Conservation (phyloP, 176 grass and related monocot genomes). For the Olyra latifolia region DNA sequence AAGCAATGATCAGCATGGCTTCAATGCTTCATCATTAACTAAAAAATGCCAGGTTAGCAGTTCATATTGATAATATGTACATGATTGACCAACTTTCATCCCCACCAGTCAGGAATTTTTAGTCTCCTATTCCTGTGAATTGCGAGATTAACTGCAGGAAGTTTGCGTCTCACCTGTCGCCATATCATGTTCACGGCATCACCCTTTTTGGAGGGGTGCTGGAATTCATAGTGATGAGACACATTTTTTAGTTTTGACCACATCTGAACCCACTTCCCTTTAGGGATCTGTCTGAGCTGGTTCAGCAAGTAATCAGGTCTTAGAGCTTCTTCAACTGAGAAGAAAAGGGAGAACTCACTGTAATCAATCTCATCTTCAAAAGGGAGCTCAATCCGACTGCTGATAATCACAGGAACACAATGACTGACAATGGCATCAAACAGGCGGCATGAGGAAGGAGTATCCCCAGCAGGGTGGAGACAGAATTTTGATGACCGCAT, state of each 20-base stretch:
- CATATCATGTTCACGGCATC: constrained; percentile 94
- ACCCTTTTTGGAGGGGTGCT: constrained; percentile 56
- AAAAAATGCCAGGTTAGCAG: neutral
- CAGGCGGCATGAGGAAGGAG: constrained; percentile 85
- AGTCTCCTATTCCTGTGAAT: constrained; percentile 77
- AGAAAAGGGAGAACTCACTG: constrained; percentile 82
- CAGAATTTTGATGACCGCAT: constrained; percentile 92
- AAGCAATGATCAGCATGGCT: constrained; percentile 2
- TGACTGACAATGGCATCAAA: constrained; percentile 95
- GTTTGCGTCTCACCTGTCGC: constrained; percentile 67
- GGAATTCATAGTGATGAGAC: constrained; percentile 73
- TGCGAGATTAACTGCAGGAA: constrained; percentile 70
- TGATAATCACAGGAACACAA: constrained; percentile 92
- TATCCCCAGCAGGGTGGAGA: constrained; percentile 82
- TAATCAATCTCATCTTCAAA: constrained; percentile 97
- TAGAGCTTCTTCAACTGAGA: constrained; percentile 80
- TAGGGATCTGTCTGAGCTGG: constrained; percentile 63
- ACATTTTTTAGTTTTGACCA: constrained; percentile 75
- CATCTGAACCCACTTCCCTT: constrained; percentile 77
- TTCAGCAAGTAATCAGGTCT: constrained; percentile 66
- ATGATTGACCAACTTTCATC: constrained; percentile 35
- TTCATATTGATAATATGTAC: constrained; percentile 16
- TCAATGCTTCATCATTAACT: neutral
- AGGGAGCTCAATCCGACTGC: constrained; percentile 86
- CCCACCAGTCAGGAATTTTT: constrained; percentile 88